Base-by-base conservation (phyloP, 192 early-diverging fungal genomes). In the Coemansia erecta region DNA sequence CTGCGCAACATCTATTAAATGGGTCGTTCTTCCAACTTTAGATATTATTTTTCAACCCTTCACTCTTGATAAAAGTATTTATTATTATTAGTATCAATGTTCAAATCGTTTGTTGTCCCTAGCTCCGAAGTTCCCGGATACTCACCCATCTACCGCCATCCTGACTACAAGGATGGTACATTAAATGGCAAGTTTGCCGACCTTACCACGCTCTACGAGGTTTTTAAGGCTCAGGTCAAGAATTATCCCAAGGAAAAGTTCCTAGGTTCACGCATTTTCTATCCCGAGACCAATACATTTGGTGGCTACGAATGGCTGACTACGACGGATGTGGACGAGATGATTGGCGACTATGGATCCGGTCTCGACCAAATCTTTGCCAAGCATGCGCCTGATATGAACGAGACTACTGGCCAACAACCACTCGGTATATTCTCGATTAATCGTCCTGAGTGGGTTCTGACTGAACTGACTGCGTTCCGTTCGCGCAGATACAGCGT, bases 381-480 rank as follows among this genome's bases (percentile, higher is more conserved):
- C 4, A 41, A 63, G 2, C 26, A 26, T 4, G 26, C 26, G 1
- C 26, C 26, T 4, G 26, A 4, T 26, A 26, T 26, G 26, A 26
- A 26, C 33, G 39, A 68, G 43, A 49, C 61, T 0, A 23, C 33
- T 23, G 26, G 31, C 26, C 76, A 74, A 45, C 84, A 71, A 48
- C 56, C 76, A 2, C 49, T 89, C 10, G 89, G 85, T 12, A 78
- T 93, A 28, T 90, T 84, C 77, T 74, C 87, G 1, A 70, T 77
- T 54, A 91, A 91, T 70, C 74, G 87, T 11, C 75, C 85, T n/a
- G 87, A 89, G 49, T 92, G 91, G 87, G 58, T 82, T 10, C 81
- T 92, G 13, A 53, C 84, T 9, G 85, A 90, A 41, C 68, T 82
- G 39, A 85, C 82, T 0, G 81, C 82, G 28, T 73, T 81, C 52